phyloP scores from a whole-genome alignment of 768 basidiomycete genomes.

The Phanerodontia chrysosporium region DNA sequence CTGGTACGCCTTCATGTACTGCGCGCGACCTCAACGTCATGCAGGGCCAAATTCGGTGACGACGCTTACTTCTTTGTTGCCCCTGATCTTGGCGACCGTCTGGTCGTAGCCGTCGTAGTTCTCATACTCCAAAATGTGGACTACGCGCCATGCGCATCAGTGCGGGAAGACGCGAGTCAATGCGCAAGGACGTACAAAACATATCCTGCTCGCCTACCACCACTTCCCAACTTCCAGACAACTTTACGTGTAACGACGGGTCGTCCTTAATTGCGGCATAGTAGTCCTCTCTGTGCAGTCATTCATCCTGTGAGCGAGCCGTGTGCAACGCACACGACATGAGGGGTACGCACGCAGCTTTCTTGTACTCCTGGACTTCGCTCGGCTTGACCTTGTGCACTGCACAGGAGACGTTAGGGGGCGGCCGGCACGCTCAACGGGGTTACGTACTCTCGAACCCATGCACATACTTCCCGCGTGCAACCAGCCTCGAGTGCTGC shows the following conservation, averaged over 20 bases:
- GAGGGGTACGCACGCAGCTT: constrained; percentile 64
- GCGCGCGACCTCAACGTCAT: constrained; percentile 6
- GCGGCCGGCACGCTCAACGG: constrained; percentile 3
- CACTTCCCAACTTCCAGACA: constrained; percentile 93
- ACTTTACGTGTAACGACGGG: constrained; percentile 70
- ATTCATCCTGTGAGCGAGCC: not conserved
- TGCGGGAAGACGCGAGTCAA: not conserved
- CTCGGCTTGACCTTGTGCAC: constrained; percentile 86
- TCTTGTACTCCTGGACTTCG: constrained; percentile 77
- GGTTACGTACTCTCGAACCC: constrained; percentile 74
- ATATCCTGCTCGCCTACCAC: constrained; percentile 87
- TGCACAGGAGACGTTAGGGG: constrained; percentile 28
- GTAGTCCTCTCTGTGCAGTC: constrained; percentile 62
- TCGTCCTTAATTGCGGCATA: constrained; percentile 79
- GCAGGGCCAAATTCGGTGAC: not conserved
- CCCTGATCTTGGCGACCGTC: constrained; percentile 54
- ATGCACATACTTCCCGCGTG: constrained; percentile 91
- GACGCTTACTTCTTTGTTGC: constrained; percentile 54
- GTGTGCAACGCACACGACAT: not conserved
- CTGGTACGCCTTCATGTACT: constrained; percentile 68
- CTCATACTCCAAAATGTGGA: constrained; percentile 88
- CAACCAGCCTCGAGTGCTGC: constrained; percentile 87
- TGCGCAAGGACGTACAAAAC: constrained; percentile 49
- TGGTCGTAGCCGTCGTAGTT: constrained; percentile 89
- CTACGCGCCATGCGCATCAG: constrained; percentile 21